Conservation (phyloP, 2,329 filamentous ascomycete genomes). For the Claviceps sp. region DNA sequence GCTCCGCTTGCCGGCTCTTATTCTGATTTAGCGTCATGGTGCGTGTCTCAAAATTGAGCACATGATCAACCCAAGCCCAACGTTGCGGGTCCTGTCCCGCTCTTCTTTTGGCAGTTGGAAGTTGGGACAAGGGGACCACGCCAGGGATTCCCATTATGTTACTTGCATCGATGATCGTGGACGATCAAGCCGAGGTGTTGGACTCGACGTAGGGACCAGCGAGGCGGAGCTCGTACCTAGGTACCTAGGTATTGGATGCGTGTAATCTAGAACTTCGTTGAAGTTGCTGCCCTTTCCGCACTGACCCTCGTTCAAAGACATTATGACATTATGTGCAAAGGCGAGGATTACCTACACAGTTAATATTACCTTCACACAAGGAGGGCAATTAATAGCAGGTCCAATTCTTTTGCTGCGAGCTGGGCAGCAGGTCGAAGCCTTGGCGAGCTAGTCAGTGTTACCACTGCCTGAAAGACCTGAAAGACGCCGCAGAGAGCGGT, state of each 20-base stretch:
- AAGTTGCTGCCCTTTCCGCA: too few species aligned
- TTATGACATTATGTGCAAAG: too few species aligned
- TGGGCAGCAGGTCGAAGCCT: neutral
- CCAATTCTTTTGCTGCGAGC: neutral
- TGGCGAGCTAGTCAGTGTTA: neutral
- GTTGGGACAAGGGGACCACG: neutral
- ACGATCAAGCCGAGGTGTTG: neutral
- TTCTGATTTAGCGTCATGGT: conserved; percentile 19
- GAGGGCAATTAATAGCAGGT: neutral
- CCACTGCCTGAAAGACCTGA: neutral
- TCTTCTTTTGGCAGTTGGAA: conserved; percentile 2
- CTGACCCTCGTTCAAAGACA: too few species aligned
- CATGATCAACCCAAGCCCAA: conserved; percentile 31
- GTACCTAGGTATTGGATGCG: too few species aligned
- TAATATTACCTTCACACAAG: too few species aligned
- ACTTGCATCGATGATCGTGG: too few species aligned
- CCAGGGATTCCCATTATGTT: neutral
- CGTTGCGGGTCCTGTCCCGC: conserved; percentile 19
- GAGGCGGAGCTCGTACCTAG: too few species aligned
- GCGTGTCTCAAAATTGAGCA: conserved; percentile 30
- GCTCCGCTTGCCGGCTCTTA: conserved; percentile 17
- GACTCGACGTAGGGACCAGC: too few species aligned
- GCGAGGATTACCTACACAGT: too few species aligned
- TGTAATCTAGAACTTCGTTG: too few species aligned
- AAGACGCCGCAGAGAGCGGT: neutral